Evolutionary conservation across 228 moss, liverwort and hornwort species (phyloP).

Genomic region (Sphagnum fallax): DNA sequence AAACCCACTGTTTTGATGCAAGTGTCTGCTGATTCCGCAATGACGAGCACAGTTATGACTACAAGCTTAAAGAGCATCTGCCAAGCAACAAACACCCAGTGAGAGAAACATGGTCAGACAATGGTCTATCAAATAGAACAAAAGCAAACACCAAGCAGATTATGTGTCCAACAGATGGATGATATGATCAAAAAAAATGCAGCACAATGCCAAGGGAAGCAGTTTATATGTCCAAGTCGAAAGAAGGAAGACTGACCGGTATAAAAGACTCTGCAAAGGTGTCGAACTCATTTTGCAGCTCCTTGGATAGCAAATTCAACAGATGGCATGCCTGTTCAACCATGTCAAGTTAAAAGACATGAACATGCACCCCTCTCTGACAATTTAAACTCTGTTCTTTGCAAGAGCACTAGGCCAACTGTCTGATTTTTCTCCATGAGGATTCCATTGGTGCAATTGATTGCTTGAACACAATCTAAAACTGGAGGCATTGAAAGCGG

Average conservation of each 20-base stretch:
- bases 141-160: too few relatives aligned
- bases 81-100: background rate
- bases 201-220: background rate
- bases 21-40: slow-evolving; percentile 72
- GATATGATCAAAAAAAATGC: background rate
- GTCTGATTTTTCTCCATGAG: too few relatives aligned
- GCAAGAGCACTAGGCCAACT: too few relatives aligned
- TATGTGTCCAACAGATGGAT: too few relatives aligned
- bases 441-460: too few relatives aligned
- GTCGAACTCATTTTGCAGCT: slow-evolving; percentile 51
- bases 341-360: background rate
- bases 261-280: slow-evolving; percentile 66
- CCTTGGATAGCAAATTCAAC: slow-evolving; percentile 53
- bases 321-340: slow-evolving; percentile 57
- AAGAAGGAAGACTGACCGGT: slow-evolving; percentile 32
- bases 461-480: too few relatives aligned
- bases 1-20: slow-evolving; percentile 69
- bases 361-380: too few relatives aligned
- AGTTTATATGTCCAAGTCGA: background rate
- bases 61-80: slow-evolving; percentile 73
- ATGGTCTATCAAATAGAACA: too few relatives aligned
- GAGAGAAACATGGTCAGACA: too few relatives aligned
- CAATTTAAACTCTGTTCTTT: too few relatives aligned
- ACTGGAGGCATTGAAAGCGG: too few relatives aligned
- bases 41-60: slow-evolving; percentile 73